Conservation (phyloP, 2,329 filamentous ascomycete genomes). For the Alternaria sp. region DNA sequence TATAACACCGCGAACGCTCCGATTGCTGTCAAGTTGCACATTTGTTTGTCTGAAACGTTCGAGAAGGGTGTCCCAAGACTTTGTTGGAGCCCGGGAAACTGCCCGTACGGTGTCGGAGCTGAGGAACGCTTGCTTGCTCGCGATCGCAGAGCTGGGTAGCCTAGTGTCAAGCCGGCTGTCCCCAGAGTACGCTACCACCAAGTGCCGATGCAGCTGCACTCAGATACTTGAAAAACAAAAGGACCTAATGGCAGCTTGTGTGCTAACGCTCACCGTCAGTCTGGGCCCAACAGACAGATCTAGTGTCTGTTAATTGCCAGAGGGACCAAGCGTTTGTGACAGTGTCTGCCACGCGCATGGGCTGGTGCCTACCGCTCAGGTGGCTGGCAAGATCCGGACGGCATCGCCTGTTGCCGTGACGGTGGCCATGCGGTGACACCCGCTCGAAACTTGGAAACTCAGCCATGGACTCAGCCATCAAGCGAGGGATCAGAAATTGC, state of each 20-base stretch:
- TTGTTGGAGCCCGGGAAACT: neutral
- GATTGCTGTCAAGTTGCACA: neutral
- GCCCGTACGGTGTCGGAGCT: neutral
- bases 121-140: neutral
- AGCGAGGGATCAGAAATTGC: neutral
- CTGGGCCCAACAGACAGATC: neutral
- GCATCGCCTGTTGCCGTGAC: constrained; percentile 1
- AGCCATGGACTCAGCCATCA: neutral
- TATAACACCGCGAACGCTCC: constrained; percentile 9
- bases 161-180: neutral
- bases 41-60: constrained; percentile 10
- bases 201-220: neutral
- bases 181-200: neutral
- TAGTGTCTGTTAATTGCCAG: neutral
- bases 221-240: neutral
- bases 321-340: neutral
- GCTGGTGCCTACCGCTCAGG: neutral
- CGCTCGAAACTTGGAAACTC: neutral
- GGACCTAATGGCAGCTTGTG: neutral
- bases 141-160: neutral
- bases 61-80: neutral
- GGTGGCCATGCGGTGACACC: neutral
- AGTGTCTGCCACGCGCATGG: neutral
- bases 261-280: neutral
- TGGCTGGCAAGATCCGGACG: neutral